phyloP scores from a whole-genome alignment of 2,329 filamentous ascomycete species.

The Chrysoporthe deuterocubensis region DNA sequence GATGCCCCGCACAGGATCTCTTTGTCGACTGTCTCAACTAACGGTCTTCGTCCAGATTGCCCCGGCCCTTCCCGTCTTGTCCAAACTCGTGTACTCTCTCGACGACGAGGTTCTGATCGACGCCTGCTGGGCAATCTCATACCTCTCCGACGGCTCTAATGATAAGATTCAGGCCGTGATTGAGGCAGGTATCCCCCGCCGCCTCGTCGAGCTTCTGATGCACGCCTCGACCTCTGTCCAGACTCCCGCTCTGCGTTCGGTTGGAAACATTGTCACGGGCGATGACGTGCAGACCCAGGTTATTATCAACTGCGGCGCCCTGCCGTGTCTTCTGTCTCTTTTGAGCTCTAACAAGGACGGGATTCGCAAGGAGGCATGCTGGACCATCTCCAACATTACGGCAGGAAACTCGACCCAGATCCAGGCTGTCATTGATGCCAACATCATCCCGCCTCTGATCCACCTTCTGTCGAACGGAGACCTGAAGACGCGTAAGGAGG shows the following conservation, averaged over 20 bases:
- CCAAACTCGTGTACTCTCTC: conserved; percentile 97
- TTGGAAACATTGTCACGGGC: conserved; percentile 98
- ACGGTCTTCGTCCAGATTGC: conserved; percentile 69
- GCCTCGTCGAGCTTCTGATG: conserved; percentile 95
- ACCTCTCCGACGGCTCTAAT: conserved; percentile 96
- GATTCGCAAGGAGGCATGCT: conserved; percentile 98
- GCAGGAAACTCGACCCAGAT: conserved; percentile 98
- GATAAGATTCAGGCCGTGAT: conserved; percentile 99
- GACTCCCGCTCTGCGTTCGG: conserved; percentile 93
- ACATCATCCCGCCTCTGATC: conserved; percentile 95
- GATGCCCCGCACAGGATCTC: background rate
- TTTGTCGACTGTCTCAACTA: conserved; percentile 17
- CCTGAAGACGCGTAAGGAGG: conserved; percentile 98
- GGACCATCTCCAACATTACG: conserved; percentile 99
- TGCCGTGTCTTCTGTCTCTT: conserved; percentile 89
- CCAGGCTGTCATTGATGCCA: conserved; percentile 93
- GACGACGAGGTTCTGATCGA: conserved; percentile 99
- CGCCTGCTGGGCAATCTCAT: conserved; percentile 99
- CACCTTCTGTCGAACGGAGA: conserved; percentile 95
- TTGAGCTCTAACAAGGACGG: conserved; percentile 97
- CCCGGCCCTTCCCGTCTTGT: conserved; percentile 89
- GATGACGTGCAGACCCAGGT: conserved; percentile 99
- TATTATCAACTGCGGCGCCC: conserved; percentile 96
- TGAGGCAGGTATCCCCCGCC: conserved; percentile 94
- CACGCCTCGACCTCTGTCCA: conserved; percentile 98